Evolutionary conservation across 352 stramenopile genomes (phyloP).

Genomic region (Pythium sp.): DNA sequence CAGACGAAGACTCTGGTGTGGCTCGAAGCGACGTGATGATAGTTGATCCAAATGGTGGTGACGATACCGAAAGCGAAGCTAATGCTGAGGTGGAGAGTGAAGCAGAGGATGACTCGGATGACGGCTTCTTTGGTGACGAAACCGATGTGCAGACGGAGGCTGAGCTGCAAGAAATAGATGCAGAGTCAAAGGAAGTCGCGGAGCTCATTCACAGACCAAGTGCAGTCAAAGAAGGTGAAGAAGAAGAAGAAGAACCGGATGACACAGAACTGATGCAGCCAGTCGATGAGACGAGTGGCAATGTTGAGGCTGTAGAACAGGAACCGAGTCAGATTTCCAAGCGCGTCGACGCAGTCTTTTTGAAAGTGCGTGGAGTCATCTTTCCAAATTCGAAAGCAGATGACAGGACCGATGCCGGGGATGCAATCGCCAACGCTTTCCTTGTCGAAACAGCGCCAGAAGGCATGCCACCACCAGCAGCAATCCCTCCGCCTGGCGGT

Average conservation of each 20-base stretch:
- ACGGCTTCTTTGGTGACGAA: background rate
- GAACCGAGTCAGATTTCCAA: background rate
- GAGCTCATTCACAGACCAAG: background rate
- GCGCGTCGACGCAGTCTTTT: background rate
- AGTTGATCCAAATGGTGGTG: background rate
- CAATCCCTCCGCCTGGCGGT: background rate
- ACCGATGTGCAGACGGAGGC: background rate
- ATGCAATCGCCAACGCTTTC: too few species aligned
- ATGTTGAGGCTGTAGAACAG: background rate
- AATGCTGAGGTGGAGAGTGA: background rate
- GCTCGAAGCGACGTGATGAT: background rate
- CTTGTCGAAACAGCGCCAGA: background rate
- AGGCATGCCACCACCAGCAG: background rate
- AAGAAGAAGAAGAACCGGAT: background rate
- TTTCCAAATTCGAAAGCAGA: background rate
- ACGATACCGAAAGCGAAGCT: background rate
- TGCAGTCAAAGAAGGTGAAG: background rate
- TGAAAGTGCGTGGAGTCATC: conserved; percentile 5
- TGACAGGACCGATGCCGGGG: background rate
- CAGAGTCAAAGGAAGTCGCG: background rate
- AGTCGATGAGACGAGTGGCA: background rate
- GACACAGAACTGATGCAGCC: background rate
- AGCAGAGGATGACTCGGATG: background rate
- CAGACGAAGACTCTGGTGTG: background rate
- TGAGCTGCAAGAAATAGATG: background rate